phyloP scores from a whole-genome alignment of 345 rosid species.

The Populus euphratica region DNA sequence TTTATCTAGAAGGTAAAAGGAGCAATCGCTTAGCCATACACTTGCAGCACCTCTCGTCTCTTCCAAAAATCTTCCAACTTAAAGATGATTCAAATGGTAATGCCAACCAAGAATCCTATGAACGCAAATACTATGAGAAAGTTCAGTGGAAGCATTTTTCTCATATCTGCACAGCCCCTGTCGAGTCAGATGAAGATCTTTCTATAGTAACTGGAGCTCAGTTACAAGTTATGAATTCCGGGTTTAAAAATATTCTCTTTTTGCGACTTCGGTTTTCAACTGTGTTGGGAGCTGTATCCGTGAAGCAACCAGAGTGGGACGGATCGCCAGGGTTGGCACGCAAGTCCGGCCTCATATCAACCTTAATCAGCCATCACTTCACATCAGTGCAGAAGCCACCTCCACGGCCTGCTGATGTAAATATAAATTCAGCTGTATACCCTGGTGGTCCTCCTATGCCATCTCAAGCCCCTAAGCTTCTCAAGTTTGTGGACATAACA shows the following conservation, averaged over 20 bases:
- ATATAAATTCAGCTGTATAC: slow-evolving; percentile 84
- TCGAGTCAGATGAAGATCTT: slow-evolving; percentile 76
- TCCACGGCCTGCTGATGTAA: slow-evolving; percentile 84
- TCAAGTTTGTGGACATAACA: slow-evolving; percentile 83
- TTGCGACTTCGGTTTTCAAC: slow-evolving; percentile 72
- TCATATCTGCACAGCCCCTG: slow-evolving; percentile 87
- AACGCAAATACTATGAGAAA: slow-evolving; percentile 78
- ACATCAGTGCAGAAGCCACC: slow-evolving; percentile 72
- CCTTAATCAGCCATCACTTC: slow-evolving; percentile 88
- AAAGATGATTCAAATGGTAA: slow-evolving; percentile 56
- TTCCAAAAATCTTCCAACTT: slow-evolving; percentile 80
- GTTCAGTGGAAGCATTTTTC: slow-evolving; percentile 94
- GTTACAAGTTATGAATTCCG: slow-evolving; percentile 75
- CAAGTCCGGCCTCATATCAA: slow-evolving; percentile 83
- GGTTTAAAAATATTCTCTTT: slow-evolving; percentile 81
- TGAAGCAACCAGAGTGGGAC: slow-evolving; percentile 81
- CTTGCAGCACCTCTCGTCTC: slow-evolving; percentile 92
- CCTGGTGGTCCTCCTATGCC: slow-evolving; percentile 96
- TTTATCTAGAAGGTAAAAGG: slow-evolving; percentile 87
- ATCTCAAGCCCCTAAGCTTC: slow-evolving; percentile 74
- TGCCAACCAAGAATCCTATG: slow-evolving; percentile 45
- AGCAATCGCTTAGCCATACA: slow-evolving; percentile 81
- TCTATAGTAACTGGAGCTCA: slow-evolving; percentile 88
- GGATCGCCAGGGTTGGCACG: slow-evolving; percentile 73
- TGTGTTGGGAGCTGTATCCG: slow-evolving; percentile 48